A percentile compares a stretch with the other conserved stretches of the same genome.
phyloP scores from a whole-genome alignment of 2,329 filamentous ascomycete genomes.

The Trichoderma sp. region DNA sequence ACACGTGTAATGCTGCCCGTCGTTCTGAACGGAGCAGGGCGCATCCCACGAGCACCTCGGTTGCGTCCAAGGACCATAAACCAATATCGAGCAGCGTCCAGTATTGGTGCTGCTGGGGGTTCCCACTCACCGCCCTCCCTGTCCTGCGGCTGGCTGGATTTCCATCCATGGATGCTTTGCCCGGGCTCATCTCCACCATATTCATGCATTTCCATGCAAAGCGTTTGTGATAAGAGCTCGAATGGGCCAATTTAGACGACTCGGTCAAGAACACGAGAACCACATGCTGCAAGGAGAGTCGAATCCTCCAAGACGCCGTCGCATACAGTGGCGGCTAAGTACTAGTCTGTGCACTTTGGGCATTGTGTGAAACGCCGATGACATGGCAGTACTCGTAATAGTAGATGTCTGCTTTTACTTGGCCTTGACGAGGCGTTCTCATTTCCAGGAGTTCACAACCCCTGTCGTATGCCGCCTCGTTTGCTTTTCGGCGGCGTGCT shows the following conservation, averaged over 20 bases:
- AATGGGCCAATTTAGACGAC: neutral
- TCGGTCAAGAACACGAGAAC: neutral
- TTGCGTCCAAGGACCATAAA: neutral
- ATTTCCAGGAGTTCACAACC: neutral
- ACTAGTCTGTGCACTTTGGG: neutral
- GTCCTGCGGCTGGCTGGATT: neutral
- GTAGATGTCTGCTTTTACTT: neutral
- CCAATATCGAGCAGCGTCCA: neutral
- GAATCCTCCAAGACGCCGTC: neutral
- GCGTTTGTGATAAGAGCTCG: neutral
- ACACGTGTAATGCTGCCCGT: slow-evolving; percentile 4
- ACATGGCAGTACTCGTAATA: neutral
- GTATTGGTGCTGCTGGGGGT: neutral
- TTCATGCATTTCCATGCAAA: slow-evolving; percentile 9
- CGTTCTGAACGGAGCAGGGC: neutral
- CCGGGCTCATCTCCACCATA: slow-evolving; percentile 10
- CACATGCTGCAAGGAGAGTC: neutral
- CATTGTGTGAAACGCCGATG: slow-evolving; percentile 3
- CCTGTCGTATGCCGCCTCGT: slow-evolving; percentile 1
- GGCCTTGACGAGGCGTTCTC: neutral
- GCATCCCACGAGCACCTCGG: neutral
- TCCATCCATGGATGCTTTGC: neutral
- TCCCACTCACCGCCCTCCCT: slow-evolving; percentile 10
- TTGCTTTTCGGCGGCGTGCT: neutral
- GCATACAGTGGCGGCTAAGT: neutral